Base-by-base conservation (phyloP, 345 rosid species). In the Linum tenue region DNA sequence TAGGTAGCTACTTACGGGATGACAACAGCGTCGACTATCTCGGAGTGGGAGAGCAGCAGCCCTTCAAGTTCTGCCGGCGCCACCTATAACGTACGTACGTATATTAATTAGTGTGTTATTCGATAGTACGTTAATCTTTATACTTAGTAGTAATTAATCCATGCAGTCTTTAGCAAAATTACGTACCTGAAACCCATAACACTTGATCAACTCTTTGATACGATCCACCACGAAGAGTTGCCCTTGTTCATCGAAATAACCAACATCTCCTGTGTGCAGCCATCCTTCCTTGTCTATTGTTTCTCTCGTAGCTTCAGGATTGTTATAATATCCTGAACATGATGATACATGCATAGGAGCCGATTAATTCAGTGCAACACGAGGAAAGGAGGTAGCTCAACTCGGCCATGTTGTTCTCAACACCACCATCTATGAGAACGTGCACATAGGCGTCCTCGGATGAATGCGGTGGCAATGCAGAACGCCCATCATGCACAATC, bases 281-380 rank as follows among this genome's bases (percentile, higher is more conserved):
- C 59, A 56, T 56, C 59, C 59, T 56, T 56, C 59, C 36, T 56
- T 15, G 36, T 56, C 59, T 56, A 56, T 56, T n/a, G 59, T 56
- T 35, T 35, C 8, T 35, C 16, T 35, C 31, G 59, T 56, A 7
- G 59, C 59, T 35, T 56, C 59, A 8, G 59, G 17, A 14, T 56
- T 22, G 16, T 56, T 56, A 16, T n/a, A 16, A 56, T 56, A 56
- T 9, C 59, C 59, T 56, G 35, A 51, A 22, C 31, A 22, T 22
- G 31, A 22, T 22, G 31, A 22, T 22, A 22, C 31, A 22, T 22
- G 0, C 31, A 22, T 22, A 22, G 31, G 31, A 22, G 31, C 31
- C 31, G 31, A 22, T 22, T 22, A 22, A 43, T 43, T 43, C 10
- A 43, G 10, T 43, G 50, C 31, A 22, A 22, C 31, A 43, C 50